These are phyloP conservation scores for Boletellus emodensis DNA, from an alignment of 768 basidiomycete genomes.

Conservation along the genomic window DNA sequence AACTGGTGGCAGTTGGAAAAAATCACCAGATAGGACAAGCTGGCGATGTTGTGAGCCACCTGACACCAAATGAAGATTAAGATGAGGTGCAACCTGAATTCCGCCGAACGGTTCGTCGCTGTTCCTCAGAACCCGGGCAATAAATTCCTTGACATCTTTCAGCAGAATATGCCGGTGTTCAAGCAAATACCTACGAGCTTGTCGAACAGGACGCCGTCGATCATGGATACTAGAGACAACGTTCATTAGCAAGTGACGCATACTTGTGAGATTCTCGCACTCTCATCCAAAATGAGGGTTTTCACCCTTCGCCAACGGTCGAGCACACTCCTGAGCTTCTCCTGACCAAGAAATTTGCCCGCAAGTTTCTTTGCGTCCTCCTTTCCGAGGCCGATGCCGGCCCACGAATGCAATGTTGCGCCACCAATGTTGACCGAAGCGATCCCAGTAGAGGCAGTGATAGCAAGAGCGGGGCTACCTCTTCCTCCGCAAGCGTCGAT, in stretches of 20 bases:
- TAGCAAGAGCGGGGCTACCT: conserved; percentile 43
- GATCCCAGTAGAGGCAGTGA: conserved; percentile 79
- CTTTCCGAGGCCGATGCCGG: conserved; percentile 72
- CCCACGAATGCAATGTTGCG: conserved; percentile 76
- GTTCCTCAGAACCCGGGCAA: conserved; percentile 57
- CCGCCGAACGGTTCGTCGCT: conserved; percentile 71
- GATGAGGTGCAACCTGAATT: conserved; percentile 59
- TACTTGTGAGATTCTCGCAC: conserved; percentile 37
- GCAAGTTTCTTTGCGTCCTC: conserved; percentile 50
- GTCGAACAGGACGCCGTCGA: conserved; percentile 77
- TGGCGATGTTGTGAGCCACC: conserved; percentile 26
- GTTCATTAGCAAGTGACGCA: neutral
- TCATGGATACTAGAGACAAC: conserved; percentile 71
- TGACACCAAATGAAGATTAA: neutral
- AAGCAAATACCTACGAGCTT: conserved; percentile 52
- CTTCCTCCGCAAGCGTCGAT: conserved; percentile 47
- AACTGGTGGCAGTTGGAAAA: conserved; percentile 88
- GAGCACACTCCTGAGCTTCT: conserved; percentile 37
- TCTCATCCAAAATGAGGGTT: conserved; percentile 82
- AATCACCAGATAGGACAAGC: conserved; percentile 85
- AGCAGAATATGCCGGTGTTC: conserved; percentile 35
- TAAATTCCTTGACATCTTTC: conserved; percentile 43
- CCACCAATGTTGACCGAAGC: conserved; percentile 84
- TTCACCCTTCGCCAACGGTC: conserved; percentile 59
- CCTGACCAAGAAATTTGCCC: conserved; percentile 48